These are phyloP conservation scores for Yarrowia bubula DNA, from an alignment of 805 yeast species.

Conservation along the genomic window DNA sequence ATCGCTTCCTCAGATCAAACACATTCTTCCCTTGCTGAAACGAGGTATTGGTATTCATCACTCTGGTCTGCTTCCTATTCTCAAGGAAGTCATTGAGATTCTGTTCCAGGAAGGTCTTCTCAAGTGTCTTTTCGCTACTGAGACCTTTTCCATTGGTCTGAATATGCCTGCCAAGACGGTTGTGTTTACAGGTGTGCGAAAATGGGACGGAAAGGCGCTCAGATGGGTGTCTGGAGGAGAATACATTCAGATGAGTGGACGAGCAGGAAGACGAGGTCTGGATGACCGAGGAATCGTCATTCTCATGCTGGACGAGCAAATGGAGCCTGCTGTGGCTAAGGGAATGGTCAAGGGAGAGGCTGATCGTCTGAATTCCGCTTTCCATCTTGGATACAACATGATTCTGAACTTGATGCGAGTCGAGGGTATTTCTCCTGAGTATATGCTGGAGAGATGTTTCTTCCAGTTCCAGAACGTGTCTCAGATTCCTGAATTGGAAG, in stretches of 20 bases:
- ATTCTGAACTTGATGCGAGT: conserved; percentile 89
- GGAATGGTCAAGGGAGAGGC: conserved; percentile 99
- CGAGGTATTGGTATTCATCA: conserved; percentile 99
- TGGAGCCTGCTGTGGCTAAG: conserved; percentile 99
- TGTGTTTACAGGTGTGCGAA: conserved; percentile 94
- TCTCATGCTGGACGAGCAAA: conserved; percentile 98
- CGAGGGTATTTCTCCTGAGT: conserved; percentile 97
- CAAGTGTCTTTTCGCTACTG: conserved; percentile 95
- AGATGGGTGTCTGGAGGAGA: conserved; percentile 99
- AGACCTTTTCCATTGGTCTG: conserved; percentile 95
- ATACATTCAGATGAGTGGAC: conserved; percentile 98
- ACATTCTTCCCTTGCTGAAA: conserved; percentile 79
- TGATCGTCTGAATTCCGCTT: conserved; percentile 94
- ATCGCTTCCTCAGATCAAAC: conserved; percentile 91
- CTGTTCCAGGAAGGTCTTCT: conserved; percentile 94
- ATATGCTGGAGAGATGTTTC: conserved; percentile 90
- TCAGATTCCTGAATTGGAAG: conserved; percentile 82
- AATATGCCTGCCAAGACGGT: conserved; percentile 99
- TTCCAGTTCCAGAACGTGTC: conserved; percentile 93
- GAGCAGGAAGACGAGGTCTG: conserved; percentile 99
- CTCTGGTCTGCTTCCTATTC: conserved; percentile 89
- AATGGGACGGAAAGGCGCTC: conserved; percentile 97
- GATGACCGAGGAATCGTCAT: conserved; percentile 99
- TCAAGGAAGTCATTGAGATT: conserved; percentile 93
- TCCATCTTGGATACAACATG: conserved; percentile 97